These are phyloP conservation scores for Aspergillus sp. DNA, from an alignment of 2,329 filamentous ascomycete genomes.

Conservation along the genomic window DNA sequence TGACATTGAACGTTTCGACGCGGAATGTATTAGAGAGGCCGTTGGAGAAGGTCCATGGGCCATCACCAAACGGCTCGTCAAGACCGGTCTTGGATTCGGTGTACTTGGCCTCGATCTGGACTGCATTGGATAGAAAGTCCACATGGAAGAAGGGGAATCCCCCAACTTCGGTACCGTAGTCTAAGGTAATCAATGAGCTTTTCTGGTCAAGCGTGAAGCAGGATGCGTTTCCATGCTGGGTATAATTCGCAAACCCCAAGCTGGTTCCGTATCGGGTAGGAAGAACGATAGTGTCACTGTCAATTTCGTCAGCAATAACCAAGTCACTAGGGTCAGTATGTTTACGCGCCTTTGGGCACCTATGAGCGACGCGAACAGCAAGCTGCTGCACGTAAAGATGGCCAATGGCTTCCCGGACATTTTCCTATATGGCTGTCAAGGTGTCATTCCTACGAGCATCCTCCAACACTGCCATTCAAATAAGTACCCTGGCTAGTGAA, in stretches of 20 bases:
- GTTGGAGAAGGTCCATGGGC: conserved; percentile 20
- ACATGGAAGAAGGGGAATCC: conserved; percentile 20
- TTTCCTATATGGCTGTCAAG: not conserved
- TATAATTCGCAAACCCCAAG: not conserved
- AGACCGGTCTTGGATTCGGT: conserved; percentile 17
- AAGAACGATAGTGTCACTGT: not conserved
- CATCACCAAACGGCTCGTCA: conserved; percentile 16
- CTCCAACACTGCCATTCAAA: too few species aligned
- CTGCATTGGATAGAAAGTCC: conserved; percentile 9
- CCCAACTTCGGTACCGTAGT: conserved; percentile 20
- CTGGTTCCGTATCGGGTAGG: not conserved
- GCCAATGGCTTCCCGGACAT: not conserved
- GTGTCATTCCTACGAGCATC: too few species aligned
- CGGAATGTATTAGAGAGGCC: conserved; percentile 17
- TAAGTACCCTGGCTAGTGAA: too few species aligned
- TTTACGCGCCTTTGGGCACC: not conserved
- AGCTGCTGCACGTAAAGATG: not conserved
- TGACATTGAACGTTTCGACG: conserved; percentile 23
- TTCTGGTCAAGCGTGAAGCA: conserved; percentile 11
- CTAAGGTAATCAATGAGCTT: conserved; percentile 13
- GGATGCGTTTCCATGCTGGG: not conserved
- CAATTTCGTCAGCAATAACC: not conserved
- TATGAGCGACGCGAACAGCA: not conserved
- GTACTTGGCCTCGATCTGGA: conserved; percentile 22
- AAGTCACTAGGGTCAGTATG: not conserved